phyloP scores from a whole-genome alignment of 2,329 filamentous ascomycete species.

The Colletotrichum godetiae region DNA sequence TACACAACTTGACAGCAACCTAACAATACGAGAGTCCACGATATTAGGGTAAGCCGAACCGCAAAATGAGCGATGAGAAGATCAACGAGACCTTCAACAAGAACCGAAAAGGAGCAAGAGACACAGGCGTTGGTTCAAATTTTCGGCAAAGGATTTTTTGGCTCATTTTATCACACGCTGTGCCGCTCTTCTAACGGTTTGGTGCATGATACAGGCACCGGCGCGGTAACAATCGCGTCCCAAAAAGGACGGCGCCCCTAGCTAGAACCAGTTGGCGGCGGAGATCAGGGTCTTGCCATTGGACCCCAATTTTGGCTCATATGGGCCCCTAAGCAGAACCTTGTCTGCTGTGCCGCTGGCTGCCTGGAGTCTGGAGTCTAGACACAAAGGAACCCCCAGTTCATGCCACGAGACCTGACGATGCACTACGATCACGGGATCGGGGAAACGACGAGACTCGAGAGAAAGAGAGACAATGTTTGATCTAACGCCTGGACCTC shows the following conservation, averaged over 20 bases:
- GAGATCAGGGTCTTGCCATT: conserved; percentile 18
- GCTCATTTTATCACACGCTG: conserved; percentile 26
- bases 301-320: conserved; percentile 4
- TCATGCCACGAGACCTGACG: neutral
- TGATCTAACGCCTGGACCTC: neutral
- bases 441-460: too few relatives aligned
- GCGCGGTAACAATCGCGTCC: neutral
- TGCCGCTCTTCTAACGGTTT: conserved; percentile 16
- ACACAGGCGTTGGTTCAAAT: neutral
- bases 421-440: neutral
- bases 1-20: neutral
- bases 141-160: conserved; percentile 8
- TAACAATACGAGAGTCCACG: neutral
- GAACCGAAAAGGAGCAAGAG: conserved; percentile 1
- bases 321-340: conserved; percentile 7
- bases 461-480: neutral
- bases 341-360: conserved; percentile 13
- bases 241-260: conserved; percentile 1
- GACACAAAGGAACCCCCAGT: neutral
- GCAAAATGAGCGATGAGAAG: neutral
- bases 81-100: too few relatives aligned
- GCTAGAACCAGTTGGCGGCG: neutral
- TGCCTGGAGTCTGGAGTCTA: conserved; percentile 3
- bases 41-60: neutral
- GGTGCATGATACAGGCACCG: conserved; percentile 3